Base-by-base conservation (phyloP, 1,284 basidiomycete genomes). In the Microbotryum intermedium region DNA sequence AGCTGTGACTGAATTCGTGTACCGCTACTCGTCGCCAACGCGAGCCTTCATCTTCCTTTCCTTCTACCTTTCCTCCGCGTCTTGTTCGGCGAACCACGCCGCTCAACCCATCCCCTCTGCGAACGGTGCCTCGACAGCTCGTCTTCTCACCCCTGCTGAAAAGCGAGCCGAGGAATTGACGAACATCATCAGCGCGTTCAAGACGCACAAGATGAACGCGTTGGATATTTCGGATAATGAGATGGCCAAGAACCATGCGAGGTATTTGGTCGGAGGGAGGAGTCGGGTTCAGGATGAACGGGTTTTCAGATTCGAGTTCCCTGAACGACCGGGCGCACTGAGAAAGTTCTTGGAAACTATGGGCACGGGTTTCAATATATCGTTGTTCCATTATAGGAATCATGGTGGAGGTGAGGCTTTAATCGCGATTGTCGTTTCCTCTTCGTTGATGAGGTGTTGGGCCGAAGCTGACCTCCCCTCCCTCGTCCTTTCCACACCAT, bases 321-420 rank as follows among this genome's bases (percentile, higher is more conserved):
- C 95, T 3, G 95, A 99, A 75, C 80, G 94, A 58, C 94, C 92
- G 6, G 88, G 86, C 4, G 94, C 94, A 1, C 77, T 99, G 59
- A 83, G 88, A 50, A 89, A 88, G 69, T 99, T 98, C 79, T 78
- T 97, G 65, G 77, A 84, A 23, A 87, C 86, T 4, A 75, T 98
- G 55, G 86, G 87, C 54, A 79, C 82, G 30, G 86, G 84, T 18
- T 97, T 93, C 91, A 97, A 95, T 76, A 90, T 98, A 56, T 88
- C 90, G 1, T 76, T 98, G 63, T 98, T 97, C 79, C 95, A 98
- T 75, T 98, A 98, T 76, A 82, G 94, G 60, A 97, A 97, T 74
- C 93, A 98, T 69, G 94, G 94, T 34, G 91, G 87, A 70, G 90
- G 90, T 88, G 70, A 64, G 83, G 30, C 43, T 20, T 8, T 25